Percentiles rank a stretch among this genome's conserved stretches.
Conservation (phyloP, 164 flowering plant genomes). For the Vitis riparia region DNA sequence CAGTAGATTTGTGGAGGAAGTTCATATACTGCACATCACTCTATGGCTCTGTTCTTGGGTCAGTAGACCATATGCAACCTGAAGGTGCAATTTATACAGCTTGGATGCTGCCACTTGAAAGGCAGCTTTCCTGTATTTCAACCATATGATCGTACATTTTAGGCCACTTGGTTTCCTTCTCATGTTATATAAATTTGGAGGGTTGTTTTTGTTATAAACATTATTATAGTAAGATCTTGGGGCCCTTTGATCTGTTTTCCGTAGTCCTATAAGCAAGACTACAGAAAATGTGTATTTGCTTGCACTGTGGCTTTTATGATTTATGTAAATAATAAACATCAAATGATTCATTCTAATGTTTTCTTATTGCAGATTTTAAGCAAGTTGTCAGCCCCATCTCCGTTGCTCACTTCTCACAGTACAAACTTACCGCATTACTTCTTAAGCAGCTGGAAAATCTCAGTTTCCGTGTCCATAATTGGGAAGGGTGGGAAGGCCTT, state of each 20-base stretch:
- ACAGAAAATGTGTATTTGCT: too few species aligned
- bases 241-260: too few species aligned
- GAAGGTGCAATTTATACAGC: conserved; percentile 49
- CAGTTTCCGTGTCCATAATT: conserved; percentile 35
- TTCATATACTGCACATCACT: conserved; percentile 91
- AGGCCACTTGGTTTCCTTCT: too few species aligned
- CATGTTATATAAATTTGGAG: too few species aligned
- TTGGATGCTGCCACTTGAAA: too few species aligned
- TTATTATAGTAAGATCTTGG: neutral
- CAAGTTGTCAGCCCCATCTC: conserved; percentile 77
- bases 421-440: conserved; percentile 65
- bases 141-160: too few species aligned
- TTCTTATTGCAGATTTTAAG: conserved; percentile 68
- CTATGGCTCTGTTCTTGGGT: conserved; percentile 72
- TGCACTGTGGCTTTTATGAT: neutral
- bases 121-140: too few species aligned
- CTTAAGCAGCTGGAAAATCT: conserved; percentile 59
- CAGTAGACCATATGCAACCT: conserved; percentile 93
- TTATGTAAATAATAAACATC: neutral
- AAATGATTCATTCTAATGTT: conserved; percentile 4
- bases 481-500: conserved; percentile 27
- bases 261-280: too few species aligned
- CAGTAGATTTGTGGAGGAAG: conserved; percentile 89
- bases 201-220: neutral
- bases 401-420: conserved; percentile 94